phyloP scores from a whole-genome alignment of 2,329 filamentous ascomycete species.

The Aureobasidium subglaciale region DNA sequence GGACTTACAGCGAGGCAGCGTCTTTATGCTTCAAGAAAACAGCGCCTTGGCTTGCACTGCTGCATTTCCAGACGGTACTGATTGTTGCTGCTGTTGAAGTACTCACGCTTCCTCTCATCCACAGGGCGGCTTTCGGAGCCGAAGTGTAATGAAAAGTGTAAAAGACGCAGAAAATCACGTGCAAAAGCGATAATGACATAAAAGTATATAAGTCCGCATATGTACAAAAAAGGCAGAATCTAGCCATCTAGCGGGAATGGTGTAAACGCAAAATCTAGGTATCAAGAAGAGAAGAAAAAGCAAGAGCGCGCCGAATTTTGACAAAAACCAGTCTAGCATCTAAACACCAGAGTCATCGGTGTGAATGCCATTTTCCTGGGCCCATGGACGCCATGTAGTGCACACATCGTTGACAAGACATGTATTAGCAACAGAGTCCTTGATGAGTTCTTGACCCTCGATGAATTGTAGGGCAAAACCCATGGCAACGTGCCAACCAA shows the following conservation, averaged over 20 bases:
- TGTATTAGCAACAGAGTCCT: slow-evolving; percentile 15
- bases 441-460: slow-evolving; percentile 18
- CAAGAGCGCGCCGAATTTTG: too few species aligned
- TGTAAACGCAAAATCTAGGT: neutral
- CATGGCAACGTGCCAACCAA: slow-evolving; percentile 27
- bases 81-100: neutral
- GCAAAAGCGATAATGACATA: too few species aligned
- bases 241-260: neutral
- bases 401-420: slow-evolving; percentile 21
- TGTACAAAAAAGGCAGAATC: neutral
- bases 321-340: too few species aligned
- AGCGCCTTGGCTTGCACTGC: neutral
- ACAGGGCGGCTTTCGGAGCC: neutral
- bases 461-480: slow-evolving; percentile 26
- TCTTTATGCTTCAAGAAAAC: neutral
- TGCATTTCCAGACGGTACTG: neutral
- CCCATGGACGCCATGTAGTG: slow-evolving; percentile 21
- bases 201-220: neutral
- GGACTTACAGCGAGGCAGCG: neutral
- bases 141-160: too few species aligned
- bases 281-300: neutral
- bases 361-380: slow-evolving; percentile 15
- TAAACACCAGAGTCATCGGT: slow-evolving; percentile 21
- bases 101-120: neutral
- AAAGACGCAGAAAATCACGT: too few species aligned